Evolutionary conservation across 2,329 filamentous ascomycete species (phyloP).

Genomic region (Ceratocystis diversiconidia): DNA sequence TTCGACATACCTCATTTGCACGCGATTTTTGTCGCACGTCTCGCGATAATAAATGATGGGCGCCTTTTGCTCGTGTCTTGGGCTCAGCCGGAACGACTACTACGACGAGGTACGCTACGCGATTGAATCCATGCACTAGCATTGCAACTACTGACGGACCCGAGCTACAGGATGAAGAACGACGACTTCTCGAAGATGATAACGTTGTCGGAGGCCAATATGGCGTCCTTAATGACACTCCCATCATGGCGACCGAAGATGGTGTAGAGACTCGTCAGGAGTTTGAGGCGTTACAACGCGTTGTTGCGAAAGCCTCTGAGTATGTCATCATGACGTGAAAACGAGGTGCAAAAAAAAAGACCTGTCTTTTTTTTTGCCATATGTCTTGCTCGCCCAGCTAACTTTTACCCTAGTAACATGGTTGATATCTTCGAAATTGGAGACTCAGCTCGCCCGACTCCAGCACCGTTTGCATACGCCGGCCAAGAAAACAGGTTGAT

Average conservation of each 20-base stretch:
- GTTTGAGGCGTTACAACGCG: conserved; percentile 48
- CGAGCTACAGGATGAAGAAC: conserved; percentile 38
- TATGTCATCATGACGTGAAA: conserved; percentile 25
- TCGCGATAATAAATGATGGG: conserved; percentile 9
- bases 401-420: conserved; percentile 38
- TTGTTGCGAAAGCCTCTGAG: conserved; percentile 51
- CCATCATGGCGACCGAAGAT: conserved; percentile 41
- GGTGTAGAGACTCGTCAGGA: conserved; percentile 49
- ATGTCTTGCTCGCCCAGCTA: conserved; percentile 8
- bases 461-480: conserved; percentile 33
- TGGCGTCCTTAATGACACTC: conserved; percentile 46
- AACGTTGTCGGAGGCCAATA: conserved; percentile 44
- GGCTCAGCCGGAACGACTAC: conserved; percentile 6
- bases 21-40: background rate
- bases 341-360: conserved; percentile 10
- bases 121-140: background rate
- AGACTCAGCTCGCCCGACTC: conserved; percentile 28
- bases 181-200: conserved; percentile 47
- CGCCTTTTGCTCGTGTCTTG: conserved; percentile 16
- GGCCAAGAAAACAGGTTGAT: conserved; percentile 42
- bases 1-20: background rate
- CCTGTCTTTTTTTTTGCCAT: background rate
- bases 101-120: conserved; percentile 13
- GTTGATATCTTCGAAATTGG: conserved; percentile 53
- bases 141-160: background rate